Evolutionary conservation across 331 rosid genomes (phyloP).

Genomic region (Quercus phellos): DNA sequence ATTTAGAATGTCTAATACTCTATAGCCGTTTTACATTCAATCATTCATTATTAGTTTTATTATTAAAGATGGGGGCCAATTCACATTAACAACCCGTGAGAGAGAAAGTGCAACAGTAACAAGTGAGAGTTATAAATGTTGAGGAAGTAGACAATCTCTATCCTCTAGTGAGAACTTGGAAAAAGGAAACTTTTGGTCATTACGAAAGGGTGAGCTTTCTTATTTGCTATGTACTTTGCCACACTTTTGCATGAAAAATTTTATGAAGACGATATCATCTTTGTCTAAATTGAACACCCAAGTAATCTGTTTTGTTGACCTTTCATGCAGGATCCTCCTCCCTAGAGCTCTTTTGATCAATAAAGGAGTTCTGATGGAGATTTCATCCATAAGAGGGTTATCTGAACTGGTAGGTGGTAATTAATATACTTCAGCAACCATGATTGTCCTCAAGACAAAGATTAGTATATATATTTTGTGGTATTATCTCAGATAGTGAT

Average conservation of each 20-base stretch:
- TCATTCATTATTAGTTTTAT: too few relatives aligned
- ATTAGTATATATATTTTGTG: not conserved
- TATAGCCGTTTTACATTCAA: constrained; percentile 35
- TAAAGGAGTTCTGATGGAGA: constrained; percentile 47
- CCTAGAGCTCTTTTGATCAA: constrained; percentile 14
- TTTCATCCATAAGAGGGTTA: constrained; percentile 42
- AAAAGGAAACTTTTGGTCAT: constrained; percentile 11
- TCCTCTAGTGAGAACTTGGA: constrained; percentile 15
- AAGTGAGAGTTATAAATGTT: constrained; percentile 21
- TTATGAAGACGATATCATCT: not conserved
- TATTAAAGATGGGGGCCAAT: too few relatives aligned
- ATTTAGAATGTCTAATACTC: constrained; percentile 1
- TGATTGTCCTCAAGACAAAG: not conserved
- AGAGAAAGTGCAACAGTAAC: constrained; percentile 24
- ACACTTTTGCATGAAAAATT: not conserved
- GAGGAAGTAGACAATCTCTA: constrained; percentile 17
- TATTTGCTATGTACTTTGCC: not conserved
- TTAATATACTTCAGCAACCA: not conserved
- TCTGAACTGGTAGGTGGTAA: constrained; percentile 57
- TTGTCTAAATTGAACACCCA: not conserved
- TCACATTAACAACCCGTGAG: constrained; percentile 29
- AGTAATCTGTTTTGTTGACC: not conserved
- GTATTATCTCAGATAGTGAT: not conserved
- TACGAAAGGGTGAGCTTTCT: constrained; percentile 34
- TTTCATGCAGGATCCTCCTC: constrained; percentile 23